Conservation (phyloP, 805 yeast genomes). For the Yamadazyma insecticola region DNA sequence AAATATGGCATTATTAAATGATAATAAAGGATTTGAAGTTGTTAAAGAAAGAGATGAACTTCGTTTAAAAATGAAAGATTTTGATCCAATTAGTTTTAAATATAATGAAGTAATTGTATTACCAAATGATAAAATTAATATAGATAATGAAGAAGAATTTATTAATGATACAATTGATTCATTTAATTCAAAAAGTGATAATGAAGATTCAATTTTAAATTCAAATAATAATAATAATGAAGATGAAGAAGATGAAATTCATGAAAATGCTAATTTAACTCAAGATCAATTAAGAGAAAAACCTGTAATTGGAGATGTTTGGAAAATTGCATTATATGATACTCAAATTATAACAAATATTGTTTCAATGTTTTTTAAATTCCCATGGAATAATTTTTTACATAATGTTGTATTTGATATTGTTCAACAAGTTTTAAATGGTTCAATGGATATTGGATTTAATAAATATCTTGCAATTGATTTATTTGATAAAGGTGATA, state of each 20-base stretch:
- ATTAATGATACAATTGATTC: slow-evolving; percentile 32
- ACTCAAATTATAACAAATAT: slow-evolving; percentile 40
- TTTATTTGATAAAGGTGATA: slow-evolving; percentile 48
- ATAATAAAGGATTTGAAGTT: slow-evolving; percentile 39
- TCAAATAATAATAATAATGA: slow-evolving; percentile 17
- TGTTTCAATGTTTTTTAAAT: slow-evolving; percentile 39
- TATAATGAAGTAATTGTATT: slow-evolving; percentile 40
- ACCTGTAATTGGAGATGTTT: slow-evolving; percentile 41
- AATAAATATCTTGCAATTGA: slow-evolving; percentile 49
- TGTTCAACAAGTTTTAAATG: slow-evolving; percentile 44
- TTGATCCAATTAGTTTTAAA: slow-evolving; percentile 41
- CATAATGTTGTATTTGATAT: slow-evolving; percentile 46
- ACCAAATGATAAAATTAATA: slow-evolving; percentile 16
- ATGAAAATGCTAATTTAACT: slow-evolving; percentile 39
- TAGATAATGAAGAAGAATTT: slow-evolving; percentile 10
- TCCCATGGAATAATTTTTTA: slow-evolving; percentile 45
- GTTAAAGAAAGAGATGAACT: slow-evolving; percentile 36
- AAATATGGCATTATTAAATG: slow-evolving; percentile 43
- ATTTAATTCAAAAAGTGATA: slow-evolving; percentile 19
- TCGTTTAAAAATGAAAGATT: slow-evolving; percentile 35
- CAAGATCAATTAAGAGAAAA: slow-evolving; percentile 38
- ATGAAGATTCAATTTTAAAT: slow-evolving; percentile 19
- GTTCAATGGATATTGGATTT: slow-evolving; percentile 47
- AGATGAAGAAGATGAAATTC: slow-evolving; percentile 37
- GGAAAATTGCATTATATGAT: slow-evolving; percentile 39